A percentile compares a stretch with the other conserved stretches of the same genome.
These are phyloP conservation scores for Entrophospora sp. DNA, from an alignment of 192 early-diverging fungal species.

Conservation along the genomic window DNA sequence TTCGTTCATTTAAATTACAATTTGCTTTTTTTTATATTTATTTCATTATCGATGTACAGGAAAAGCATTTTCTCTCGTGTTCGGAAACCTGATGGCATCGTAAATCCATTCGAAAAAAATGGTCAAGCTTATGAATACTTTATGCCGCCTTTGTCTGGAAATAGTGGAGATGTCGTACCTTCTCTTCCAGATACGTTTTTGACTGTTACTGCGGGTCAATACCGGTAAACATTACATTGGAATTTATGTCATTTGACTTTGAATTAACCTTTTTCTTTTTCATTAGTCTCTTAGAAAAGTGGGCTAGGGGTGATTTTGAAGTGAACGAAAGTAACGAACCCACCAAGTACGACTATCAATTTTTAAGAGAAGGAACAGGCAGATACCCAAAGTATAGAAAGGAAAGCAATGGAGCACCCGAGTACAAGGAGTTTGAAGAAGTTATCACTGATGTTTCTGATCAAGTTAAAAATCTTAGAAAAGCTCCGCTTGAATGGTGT, in stretches of 20 bases:
- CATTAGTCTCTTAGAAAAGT: background rate
- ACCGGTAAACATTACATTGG: background rate
- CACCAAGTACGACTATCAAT: background rate
- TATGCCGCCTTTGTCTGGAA: constrained; percentile 1
- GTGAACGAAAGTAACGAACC: background rate
- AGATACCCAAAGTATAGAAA: too few species aligned
- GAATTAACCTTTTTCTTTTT: background rate
- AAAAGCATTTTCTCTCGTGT: constrained; percentile 2
- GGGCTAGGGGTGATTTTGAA: background rate
- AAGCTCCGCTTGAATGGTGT: constrained; percentile 8
- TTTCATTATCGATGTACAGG: background rate
- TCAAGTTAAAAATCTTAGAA: background rate
- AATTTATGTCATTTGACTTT: background rate
- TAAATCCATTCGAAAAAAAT: background rate
- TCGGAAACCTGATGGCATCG: background rate
- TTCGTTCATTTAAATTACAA: background rate
- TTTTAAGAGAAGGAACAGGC: background rate
- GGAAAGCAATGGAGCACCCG: too few species aligned
- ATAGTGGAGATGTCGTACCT: background rate
- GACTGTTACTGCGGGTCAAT: constrained; percentile 1
- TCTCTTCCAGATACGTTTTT: background rate
- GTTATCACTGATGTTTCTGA: background rate
- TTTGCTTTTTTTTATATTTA: background rate
- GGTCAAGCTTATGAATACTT: constrained; percentile 4
- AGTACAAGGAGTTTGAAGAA: background rate